Base-by-base conservation (phyloP, 129 eudicot species). In the Lonicera japonica region DNA sequence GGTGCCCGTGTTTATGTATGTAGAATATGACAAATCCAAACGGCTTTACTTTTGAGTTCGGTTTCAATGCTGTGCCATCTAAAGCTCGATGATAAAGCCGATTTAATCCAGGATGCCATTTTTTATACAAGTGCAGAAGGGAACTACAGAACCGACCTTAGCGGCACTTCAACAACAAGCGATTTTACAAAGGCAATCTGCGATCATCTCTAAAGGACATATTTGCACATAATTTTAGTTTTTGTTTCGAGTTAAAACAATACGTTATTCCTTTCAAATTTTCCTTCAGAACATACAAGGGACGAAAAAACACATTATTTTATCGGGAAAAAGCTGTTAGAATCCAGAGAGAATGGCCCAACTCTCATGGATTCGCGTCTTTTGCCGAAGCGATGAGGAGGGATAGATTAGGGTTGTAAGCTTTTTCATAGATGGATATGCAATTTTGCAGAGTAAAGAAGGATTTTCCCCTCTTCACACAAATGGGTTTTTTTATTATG, bases 11-110 rank as follows among this genome's bases (percentile, higher is more conserved):
- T 23, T 4, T 56, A 12, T 5, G 36, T n/a, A n/a, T 78, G 79
- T 59, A 94, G 99, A 94, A 94, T 72, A 71, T 85, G 89, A 96
- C 99, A 25, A 94, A 94, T 68, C 99, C 99, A 39, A n/a, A 94
- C 99, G 20, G 99, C 99, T 9, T 79, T 94, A 73, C 85, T 88
- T 58, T 76, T 94, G 72, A 94, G 99, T 83, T 72, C 92, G 4
- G 99, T 94, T 25, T 62, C 87, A 7, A 94, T 94, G 99, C 83
- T 94, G 56, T 89, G 81, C 45, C 99, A 94, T 72, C 70, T 94
- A 71, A 77, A 94, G 58, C 84, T 94, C 29, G 78, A 81, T 25
- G 99, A 94, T 16, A 80, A 94, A 71, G 99, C 95, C 0, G 99
- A 94, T 60, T 55, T 59, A 59, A 88, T 94, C 66, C 99, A 94